Conservation (phyloP, 2,329 filamentous ascomycete genomes). For the Beauveria bassiana region DNA sequence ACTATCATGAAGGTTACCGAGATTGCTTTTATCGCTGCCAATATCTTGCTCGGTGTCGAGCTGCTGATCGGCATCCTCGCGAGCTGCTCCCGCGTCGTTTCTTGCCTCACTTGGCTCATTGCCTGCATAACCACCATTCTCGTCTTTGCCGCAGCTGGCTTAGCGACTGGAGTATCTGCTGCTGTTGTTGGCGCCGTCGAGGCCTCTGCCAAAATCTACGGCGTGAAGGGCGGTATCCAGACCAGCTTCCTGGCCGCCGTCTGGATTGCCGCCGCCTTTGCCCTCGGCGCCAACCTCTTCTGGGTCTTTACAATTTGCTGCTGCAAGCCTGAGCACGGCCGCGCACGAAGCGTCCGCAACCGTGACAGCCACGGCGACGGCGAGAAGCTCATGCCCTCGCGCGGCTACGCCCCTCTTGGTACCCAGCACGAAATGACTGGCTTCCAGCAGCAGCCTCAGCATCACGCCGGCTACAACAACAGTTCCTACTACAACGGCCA, state of each 20-base stretch:
- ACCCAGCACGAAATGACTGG: constrained; percentile 29
- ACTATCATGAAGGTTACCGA: constrained; percentile 75
- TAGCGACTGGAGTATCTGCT: constrained; percentile 67
- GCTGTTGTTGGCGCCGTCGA: constrained; percentile 64
- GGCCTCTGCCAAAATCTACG: constrained; percentile 58
- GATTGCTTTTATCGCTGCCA: constrained; percentile 68
- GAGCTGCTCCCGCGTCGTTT: constrained; percentile 73
- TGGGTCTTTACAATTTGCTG: constrained; percentile 91
- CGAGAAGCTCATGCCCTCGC: constrained; percentile 45
- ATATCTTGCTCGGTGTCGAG: constrained; percentile 61
- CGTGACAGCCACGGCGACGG: constrained; percentile 28
- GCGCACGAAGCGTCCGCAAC: constrained; percentile 24
- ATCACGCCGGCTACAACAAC: constrained; percentile 14
- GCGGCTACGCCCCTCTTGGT: constrained; percentile 28
- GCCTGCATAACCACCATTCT: constrained; percentile 51
- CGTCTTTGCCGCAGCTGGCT: constrained; percentile 56
- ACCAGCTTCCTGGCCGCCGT: constrained; percentile 60
- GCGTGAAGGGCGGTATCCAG: constrained; percentile 61
- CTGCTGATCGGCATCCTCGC: constrained; percentile 74
- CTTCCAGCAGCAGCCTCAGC: constrained; percentile 28
- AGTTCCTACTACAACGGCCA: constrained; percentile 15
- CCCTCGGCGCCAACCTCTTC: constrained; percentile 70
- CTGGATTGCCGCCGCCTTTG: constrained; percentile 76
- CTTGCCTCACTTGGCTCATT: constrained; percentile 73
- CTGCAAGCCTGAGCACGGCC: constrained; percentile 51